Base-by-base conservation (phyloP, 305 asterid genomes). In the Rubia peregrina region DNA sequence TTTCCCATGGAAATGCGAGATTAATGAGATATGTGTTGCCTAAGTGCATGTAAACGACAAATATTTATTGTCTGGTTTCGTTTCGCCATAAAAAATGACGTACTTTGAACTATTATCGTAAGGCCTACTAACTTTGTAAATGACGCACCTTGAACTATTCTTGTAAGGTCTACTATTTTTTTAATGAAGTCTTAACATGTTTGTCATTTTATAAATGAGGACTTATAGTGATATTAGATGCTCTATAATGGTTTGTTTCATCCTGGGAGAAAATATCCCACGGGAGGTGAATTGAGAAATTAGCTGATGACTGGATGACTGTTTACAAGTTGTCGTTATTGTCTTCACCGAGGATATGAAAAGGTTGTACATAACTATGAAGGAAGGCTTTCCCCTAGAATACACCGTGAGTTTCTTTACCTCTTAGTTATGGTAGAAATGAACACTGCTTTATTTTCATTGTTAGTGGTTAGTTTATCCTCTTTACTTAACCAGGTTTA, bases 321-420 rank as follows among this genome's bases (percentile, higher is more conserved):
- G 60, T 75, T 69, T 55, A 43, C 90, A 93, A 97, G 96, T 94
- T 81, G 91, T 79, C 80, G 96, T 96, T 56, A 83, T 91, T 82
- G 99, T 94, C 66, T 89, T 94, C 77, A 89, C 99, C 6, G 99
- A 94, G 86, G 99, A 94, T 78, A 86, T 94, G 81, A 94, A 94
- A 84, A 88, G 92, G 74, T 71, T 94, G 82, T 94, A 85, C 64
- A 84, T 88, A 74, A 91, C 96, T 81, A 91, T 94, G 99, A 91
- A 30, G 36, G 4, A 1, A 30, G 3, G 36, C 1, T 30, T 30
- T 30, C 4, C 3, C 36, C 3, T 30, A 89, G 99, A 94, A 81
- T 94, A 88, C 79, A 79, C 74, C 70, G 97, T 94, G 88, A 90
- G 98, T 82, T 63, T 30, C 75, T 77, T 36, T 69, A 62, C 68